A percentile compares a stretch with the other conserved stretches of the same genome.
Evolutionary conservation across 2,329 filamentous ascomycete species (phyloP).

Genomic region (Coniochaeta sp.): DNA sequence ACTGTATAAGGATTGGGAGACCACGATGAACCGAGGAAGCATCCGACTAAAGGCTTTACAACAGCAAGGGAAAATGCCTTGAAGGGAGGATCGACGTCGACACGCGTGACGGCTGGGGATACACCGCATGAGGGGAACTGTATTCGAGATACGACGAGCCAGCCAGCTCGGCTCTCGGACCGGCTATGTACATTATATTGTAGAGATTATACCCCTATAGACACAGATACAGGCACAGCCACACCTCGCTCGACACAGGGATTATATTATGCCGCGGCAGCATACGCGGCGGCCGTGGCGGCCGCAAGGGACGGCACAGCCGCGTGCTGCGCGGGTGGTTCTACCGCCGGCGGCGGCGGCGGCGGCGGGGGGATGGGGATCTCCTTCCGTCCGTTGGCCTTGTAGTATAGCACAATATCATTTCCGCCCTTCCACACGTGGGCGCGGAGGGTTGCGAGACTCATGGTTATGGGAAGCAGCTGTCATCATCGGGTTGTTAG

Average conservation of each 20-base stretch:
- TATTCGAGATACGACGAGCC: background rate
- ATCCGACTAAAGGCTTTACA: no score
- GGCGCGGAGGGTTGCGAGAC: slow-evolving; percentile 82
- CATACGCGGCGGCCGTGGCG: slow-evolving; percentile 2
- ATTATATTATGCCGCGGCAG: background rate
- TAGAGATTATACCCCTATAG: slow-evolving; percentile 5
- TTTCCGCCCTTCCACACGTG: slow-evolving; percentile 95
- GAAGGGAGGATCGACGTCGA: no score
- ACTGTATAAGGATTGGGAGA: background rate
- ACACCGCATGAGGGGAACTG: no score
- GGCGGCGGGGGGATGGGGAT: slow-evolving; percentile 31
- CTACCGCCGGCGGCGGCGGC: slow-evolving; percentile 8
- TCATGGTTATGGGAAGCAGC: slow-evolving; percentile 76
- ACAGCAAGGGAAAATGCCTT: no score
- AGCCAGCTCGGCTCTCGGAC: background rate
- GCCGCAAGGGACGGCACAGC: background rate
- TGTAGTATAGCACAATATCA: slow-evolving; percentile 87
- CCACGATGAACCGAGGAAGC: background rate
- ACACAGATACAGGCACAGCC: slow-evolving; percentile 1
- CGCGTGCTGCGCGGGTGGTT: background rate
- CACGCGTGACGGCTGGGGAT: no score
- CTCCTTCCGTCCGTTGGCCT: slow-evolving; percentile 77
- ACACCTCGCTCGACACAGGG: background rate
- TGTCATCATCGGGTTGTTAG: slow-evolving; percentile 21
- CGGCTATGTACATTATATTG: slow-evolving; percentile 6